These are phyloP conservation scores for Coemansia aciculifera DNA, from an alignment of 192 early-diverging fungal genomes.

Conservation along the genomic window DNA sequence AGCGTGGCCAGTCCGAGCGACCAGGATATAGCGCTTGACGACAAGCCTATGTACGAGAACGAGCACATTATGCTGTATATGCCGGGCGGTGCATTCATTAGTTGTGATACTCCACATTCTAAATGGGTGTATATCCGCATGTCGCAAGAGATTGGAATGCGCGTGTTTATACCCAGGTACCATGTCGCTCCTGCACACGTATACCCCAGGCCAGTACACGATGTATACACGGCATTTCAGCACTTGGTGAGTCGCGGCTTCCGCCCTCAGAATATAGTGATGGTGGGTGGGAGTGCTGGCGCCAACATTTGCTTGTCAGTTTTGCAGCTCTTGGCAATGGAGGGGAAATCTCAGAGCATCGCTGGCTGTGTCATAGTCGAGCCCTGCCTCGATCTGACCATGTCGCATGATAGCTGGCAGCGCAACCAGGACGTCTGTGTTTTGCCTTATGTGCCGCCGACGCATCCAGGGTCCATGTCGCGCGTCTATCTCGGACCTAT, in stretches of 20 bases:
- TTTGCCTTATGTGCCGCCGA: neutral
- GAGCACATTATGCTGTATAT: conserved; percentile 26
- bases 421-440: conserved; percentile 24
- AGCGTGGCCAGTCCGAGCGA: neutral
- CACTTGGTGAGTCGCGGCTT: conserved; percentile 22
- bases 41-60: neutral
- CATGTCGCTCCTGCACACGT: conserved; percentile 15
- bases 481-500: conserved; percentile 27
- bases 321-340: conserved; percentile 11
- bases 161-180: conserved; percentile 35
- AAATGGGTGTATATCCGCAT: conserved; percentile 22
- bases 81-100: conserved; percentile 25
- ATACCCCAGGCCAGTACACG: conserved; percentile 32
- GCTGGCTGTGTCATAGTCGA: conserved; percentile 10
- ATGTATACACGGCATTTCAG: conserved; percentile 22
- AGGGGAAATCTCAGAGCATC: neutral
- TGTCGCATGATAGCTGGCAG: conserved; percentile 19
- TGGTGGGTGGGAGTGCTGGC: conserved; percentile 26
- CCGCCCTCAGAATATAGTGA: conserved; percentile 7
- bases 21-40: neutral
- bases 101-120: conserved; percentile 7
- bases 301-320: conserved; percentile 21
- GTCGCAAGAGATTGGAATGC: conserved; percentile 18
- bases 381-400: conserved; percentile 28
- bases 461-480: conserved; percentile 9